A percentile compares a stretch with the other conserved stretches of the same genome.
Evolutionary conservation across 1,284 basidiomycete species (phyloP).

Genomic region (Trametes sp.): DNA sequence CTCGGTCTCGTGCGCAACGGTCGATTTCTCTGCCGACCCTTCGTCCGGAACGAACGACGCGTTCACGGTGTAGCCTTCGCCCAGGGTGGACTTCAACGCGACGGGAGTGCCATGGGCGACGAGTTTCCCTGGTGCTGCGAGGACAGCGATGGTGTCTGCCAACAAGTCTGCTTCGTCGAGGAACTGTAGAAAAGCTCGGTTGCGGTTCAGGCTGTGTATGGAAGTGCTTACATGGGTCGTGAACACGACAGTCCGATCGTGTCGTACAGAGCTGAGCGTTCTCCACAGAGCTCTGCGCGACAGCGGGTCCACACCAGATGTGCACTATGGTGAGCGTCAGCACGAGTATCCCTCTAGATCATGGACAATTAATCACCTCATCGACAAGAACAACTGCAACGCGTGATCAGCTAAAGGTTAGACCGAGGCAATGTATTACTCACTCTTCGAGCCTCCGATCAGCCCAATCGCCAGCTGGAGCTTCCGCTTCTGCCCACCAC

Average conservation of each 20-base stretch:
- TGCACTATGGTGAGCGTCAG: constrained; percentile 53
- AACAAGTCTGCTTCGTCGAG: constrained; percentile 84
- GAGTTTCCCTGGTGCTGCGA: constrained; percentile 78
- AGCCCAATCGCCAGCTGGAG: constrained; percentile 81
- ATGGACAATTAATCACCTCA: constrained; percentile 46
- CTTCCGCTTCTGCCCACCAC: constrained; percentile 85
- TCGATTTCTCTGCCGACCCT: constrained; percentile 38
- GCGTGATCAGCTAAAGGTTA: background rate
- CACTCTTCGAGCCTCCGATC: constrained; percentile 75
- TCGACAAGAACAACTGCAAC: constrained; percentile 73
- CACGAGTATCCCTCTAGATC: no score
- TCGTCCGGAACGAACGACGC: constrained; percentile 50
- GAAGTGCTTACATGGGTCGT: constrained; percentile 66
- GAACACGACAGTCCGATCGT: constrained; percentile 70
- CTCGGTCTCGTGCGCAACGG: constrained; percentile 37
- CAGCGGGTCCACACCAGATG: constrained; percentile 82
- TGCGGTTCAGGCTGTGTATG: constrained; percentile 13
- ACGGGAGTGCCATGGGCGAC: constrained; percentile 80
- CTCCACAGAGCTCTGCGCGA: constrained; percentile 82
- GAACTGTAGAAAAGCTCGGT: constrained; percentile 51
- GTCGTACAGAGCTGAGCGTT: constrained; percentile 70
- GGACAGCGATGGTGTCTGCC: constrained; percentile 77
- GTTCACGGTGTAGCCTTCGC: constrained; percentile 74
- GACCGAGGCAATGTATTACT: constrained; percentile 17
- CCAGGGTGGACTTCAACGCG: constrained; percentile 72